Percentiles rank a stretch among this genome's conserved stretches.
Evolutionary conservation across 352 stramenopile species (phyloP).

Genomic region (Aphanomyces astaci): DNA sequence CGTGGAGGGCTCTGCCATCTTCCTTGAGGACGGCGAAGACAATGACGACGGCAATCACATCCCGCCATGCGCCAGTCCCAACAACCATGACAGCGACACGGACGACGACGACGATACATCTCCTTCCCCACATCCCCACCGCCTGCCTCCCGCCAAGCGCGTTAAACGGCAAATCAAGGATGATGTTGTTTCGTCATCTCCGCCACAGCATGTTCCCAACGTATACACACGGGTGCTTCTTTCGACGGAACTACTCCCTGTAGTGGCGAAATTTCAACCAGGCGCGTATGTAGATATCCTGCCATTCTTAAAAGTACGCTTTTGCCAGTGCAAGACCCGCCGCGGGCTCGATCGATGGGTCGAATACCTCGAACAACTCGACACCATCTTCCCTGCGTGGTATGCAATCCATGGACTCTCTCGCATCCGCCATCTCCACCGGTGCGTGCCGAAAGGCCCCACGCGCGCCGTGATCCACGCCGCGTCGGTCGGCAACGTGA

Average conservation of each 20-base stretch:
- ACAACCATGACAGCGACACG: neutral
- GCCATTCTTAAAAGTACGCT: neutral
- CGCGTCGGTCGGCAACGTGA: neutral
- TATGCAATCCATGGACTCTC: neutral
- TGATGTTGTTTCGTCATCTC: neutral
- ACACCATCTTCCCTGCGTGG: constrained; percentile 3
- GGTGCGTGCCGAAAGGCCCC: constrained; percentile 3
- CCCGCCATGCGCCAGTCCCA: neutral
- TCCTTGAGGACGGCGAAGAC: neutral
- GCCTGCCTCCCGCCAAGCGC: neutral
- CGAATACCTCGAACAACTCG: constrained; percentile 4
- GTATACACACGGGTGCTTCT: neutral
- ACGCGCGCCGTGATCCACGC: constrained; percentile 11
- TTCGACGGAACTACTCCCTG: neutral
- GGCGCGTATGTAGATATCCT: neutral
- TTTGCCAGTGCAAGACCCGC: constrained; percentile 8
- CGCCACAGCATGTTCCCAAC: neutral
- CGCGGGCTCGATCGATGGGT: constrained; percentile 6
- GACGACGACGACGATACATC: neutral
- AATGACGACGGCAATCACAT: neutral
- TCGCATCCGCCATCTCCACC: constrained; percentile 6
- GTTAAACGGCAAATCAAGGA: neutral
- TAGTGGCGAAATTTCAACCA: neutral
- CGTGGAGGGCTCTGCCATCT: neutral
- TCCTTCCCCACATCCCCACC: neutral